A percentile compares a stretch with the other conserved stretches of the same genome.
Evolutionary conservation across 2,329 filamentous ascomycete genomes (phyloP).

Genomic region (Fusarium sp.): DNA sequence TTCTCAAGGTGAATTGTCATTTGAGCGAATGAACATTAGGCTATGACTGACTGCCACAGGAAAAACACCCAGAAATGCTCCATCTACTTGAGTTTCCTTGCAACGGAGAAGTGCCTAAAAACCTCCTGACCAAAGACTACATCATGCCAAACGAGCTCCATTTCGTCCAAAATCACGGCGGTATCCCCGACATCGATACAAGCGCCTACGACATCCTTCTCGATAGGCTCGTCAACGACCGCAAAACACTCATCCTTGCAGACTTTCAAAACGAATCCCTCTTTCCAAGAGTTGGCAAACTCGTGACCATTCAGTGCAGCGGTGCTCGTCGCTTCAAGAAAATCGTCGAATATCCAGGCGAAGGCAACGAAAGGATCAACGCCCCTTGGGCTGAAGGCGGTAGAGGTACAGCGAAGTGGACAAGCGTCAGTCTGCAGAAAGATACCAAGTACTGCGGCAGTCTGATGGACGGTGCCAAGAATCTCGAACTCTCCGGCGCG

Average conservation of each 20-base stretch:
- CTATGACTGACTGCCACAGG: conserved; percentile 30
- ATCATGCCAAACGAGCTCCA: conserved; percentile 68
- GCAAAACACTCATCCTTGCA: conserved; percentile 63
- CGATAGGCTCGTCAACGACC: conserved; percentile 68
- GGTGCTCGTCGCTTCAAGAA: conserved; percentile 76
- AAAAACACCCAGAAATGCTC: conserved; percentile 68
- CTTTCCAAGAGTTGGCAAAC: conserved; percentile 68
- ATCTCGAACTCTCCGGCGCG: conserved; percentile 74
- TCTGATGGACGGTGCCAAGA: conserved; percentile 60
- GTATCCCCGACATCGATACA: conserved; percentile 71
- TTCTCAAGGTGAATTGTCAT: conserved; percentile 48
- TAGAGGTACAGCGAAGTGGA: conserved; percentile 71
- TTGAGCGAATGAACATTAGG: rapidly evolving
- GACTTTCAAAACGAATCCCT: conserved; percentile 67
- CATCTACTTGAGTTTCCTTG: conserved; percentile 71
- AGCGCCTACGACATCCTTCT: conserved; percentile 63
- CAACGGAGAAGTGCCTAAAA: conserved; percentile 69
- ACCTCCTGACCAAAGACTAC: conserved; percentile 62
- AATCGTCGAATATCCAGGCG: conserved; percentile 70
- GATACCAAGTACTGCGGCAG: conserved; percentile 76
- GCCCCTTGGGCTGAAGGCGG: conserved; percentile 72
- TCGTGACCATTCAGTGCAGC: conserved; percentile 72
- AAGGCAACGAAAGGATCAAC: conserved; percentile 69
- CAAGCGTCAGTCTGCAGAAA: conserved; percentile 72
- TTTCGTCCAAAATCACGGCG: conserved; percentile 78